phyloP scores from a whole-genome alignment of 1,284 basidiomycete species.

The Puccinia coronata region DNA sequence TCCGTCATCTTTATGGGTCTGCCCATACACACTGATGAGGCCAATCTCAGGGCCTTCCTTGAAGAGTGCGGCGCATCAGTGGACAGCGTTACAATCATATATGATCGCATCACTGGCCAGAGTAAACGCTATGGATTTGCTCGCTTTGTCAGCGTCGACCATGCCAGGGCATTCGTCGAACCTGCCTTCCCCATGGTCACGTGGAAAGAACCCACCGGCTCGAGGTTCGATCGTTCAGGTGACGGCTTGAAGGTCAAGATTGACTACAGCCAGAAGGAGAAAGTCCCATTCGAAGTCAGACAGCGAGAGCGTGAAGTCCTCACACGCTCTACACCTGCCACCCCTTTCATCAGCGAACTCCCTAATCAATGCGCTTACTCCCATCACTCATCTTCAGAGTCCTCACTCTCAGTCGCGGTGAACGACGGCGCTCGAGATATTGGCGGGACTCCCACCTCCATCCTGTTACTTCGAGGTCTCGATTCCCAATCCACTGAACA shows the following conservation, averaged over 20 bases:
- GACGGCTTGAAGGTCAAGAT: constrained; percentile 53
- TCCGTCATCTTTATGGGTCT: constrained; percentile 47
- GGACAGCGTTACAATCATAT: constrained; percentile 76
- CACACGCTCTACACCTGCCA: constrained; percentile 66
- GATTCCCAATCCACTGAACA: constrained; percentile 75
- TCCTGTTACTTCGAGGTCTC: constrained; percentile 81
- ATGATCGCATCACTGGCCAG: constrained; percentile 81
- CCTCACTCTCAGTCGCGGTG: constrained; percentile 62
- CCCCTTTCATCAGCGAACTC: constrained; percentile 65
- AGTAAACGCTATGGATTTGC: constrained; percentile 94
- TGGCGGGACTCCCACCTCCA: constrained; percentile 68
- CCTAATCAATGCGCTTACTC: constrained; percentile 69
- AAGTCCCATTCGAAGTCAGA: constrained; percentile 61
- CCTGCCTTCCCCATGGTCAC: constrained; percentile 62
- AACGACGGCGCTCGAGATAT: constrained; percentile 94
- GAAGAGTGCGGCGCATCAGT: constrained; percentile 56
- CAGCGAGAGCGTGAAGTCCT: constrained; percentile 50
- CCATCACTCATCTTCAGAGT: constrained; percentile 63
- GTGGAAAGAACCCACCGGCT: constrained; percentile 51
- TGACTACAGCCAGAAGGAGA: constrained; percentile 61
- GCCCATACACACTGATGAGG: constrained; percentile 42
- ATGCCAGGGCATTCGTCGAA: constrained; percentile 81
- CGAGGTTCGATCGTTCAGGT: constrained; percentile 50
- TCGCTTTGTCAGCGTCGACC: constrained; percentile 77
- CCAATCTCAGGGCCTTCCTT: constrained; percentile 51